A percentile compares a stretch with the other conserved stretches of the same genome.
Conservation (phyloP, 2,329 filamentous ascomycete genomes). For the Microdochium trichocladiopsis region DNA sequence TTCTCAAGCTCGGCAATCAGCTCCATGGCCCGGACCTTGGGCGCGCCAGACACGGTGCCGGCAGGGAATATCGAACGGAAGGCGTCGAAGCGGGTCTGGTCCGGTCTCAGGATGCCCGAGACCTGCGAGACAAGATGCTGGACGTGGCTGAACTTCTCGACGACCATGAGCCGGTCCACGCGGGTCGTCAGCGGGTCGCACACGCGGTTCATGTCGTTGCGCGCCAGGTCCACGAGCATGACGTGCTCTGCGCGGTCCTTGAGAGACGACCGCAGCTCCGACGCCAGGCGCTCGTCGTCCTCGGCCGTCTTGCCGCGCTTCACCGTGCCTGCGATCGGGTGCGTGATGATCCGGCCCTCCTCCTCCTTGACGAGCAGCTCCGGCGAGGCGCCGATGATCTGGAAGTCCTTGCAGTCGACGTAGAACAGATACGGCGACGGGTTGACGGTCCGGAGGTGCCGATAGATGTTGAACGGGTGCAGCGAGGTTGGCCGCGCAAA, state of each 20-base stretch:
- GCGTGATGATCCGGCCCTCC: conserved; percentile 80
- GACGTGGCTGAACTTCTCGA: conserved; percentile 92
- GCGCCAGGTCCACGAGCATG: conserved; percentile 93
- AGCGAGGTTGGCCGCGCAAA: conserved; percentile 83
- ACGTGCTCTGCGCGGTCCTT: conserved; percentile 95
- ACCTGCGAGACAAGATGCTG: conserved; percentile 97
- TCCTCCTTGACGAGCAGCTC: conserved; percentile 93
- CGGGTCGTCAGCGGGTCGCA: conserved; percentile 84
- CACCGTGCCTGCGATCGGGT: conserved; percentile 94
- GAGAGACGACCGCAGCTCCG: conserved; percentile 68
- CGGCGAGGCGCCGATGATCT: conserved; percentile 90
- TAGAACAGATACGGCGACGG: conserved; percentile 97
- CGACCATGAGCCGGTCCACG: conserved; percentile 90
- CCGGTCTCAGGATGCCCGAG: conserved; percentile 76
- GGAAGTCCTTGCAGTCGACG: conserved; percentile 84
- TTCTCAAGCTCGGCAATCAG: conserved; percentile 88
- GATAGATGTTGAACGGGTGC: conserved; percentile 97
- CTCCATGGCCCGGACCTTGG: conserved; percentile 96
- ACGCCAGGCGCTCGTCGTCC: conserved; percentile 74
- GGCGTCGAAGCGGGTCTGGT: conserved; percentile 86
- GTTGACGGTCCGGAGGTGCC: conserved; percentile 93
- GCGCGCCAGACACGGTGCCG: conserved; percentile 89
- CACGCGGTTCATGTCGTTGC: conserved; percentile 94
- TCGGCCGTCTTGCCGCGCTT: conserved; percentile 74
- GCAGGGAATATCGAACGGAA: conserved; percentile 96